Evolutionary conservation across 2,329 filamentous ascomycete genomes (phyloP).

Genomic region (Trichothecium roseum): DNA sequence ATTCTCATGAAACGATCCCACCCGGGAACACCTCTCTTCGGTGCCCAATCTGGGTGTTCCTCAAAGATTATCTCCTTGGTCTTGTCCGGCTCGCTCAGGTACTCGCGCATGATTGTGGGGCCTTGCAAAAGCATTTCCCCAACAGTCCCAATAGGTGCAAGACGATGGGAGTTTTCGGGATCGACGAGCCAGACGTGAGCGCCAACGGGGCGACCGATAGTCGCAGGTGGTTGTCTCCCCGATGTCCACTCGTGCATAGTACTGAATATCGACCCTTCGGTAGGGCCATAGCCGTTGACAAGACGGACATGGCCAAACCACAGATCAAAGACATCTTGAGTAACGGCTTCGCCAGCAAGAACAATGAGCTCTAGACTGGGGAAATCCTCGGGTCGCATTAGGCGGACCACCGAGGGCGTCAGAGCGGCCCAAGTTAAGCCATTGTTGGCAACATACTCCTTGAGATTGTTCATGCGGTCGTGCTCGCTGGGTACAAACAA

Average conservation of each 20-base stretch:
- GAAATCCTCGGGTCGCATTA: not conserved
- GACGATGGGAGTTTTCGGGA: slow-evolving; percentile 14
- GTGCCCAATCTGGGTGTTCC: slow-evolving; percentile 1
- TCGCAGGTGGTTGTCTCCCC: not conserved
- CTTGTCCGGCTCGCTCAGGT: slow-evolving; percentile 25
- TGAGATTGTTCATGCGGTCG: slow-evolving; percentile 1
- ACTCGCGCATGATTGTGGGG: slow-evolving; percentile 33
- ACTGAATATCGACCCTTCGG: slow-evolving; percentile 4
- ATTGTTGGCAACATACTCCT: not conserved
- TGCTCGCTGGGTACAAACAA: not conserved
- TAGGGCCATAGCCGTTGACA: slow-evolving; percentile 6
- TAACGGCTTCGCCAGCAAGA: slow-evolving; percentile 5
- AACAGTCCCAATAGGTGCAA: slow-evolving; percentile 6
- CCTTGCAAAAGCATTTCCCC: slow-evolving; percentile 9
- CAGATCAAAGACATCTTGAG: slow-evolving; percentile 4
- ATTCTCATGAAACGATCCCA: not conserved
- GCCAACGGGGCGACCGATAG: not conserved
- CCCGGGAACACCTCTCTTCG: slow-evolving; percentile 1
- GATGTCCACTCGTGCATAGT: slow-evolving; percentile 4
- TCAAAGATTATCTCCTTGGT: slow-evolving; percentile 13
- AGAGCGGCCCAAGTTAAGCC: not conserved
- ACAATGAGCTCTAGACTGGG: slow-evolving; percentile 2
- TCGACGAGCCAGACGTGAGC: slow-evolving; percentile 20
- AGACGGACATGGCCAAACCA: slow-evolving; percentile 4
- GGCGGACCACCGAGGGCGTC: not conserved